These are phyloP conservation scores for Hypoxylon sp. DNA, from an alignment of 2,329 filamentous ascomycete species.

Conservation along the genomic window DNA sequence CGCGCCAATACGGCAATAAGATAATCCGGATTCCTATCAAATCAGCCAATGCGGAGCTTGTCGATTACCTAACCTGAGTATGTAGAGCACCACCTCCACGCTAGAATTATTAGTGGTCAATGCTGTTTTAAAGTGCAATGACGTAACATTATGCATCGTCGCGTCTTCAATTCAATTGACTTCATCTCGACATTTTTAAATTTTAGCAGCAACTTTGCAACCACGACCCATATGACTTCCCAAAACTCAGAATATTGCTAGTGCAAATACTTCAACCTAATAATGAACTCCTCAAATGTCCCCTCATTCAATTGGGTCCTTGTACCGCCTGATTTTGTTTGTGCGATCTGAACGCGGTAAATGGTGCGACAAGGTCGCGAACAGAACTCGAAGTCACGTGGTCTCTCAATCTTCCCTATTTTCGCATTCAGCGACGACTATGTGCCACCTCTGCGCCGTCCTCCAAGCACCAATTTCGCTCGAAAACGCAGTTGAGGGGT, in stretches of 20 bases:
- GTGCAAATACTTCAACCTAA: not conserved
- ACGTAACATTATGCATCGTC: constrained; percentile 34
- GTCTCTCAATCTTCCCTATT: constrained; percentile 22
- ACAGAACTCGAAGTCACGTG: constrained; percentile 51
- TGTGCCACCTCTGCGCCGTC: constrained; percentile 19
- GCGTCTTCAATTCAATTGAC: constrained; percentile 35
- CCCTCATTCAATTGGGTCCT: not conserved
- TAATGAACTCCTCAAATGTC: not conserved
- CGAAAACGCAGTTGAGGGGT: constrained; percentile 10
- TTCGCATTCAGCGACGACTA: constrained; percentile 17
- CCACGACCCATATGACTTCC: not conserved
- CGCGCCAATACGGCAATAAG: not conserved
- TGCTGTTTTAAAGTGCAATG: constrained; percentile 30
- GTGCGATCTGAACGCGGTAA: constrained; percentile 37
- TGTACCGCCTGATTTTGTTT: constrained; percentile 17
- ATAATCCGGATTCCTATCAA: constrained; percentile 8
- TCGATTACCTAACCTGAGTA: too few relatives aligned
- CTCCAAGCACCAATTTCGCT: not conserved
- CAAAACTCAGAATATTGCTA: not conserved
- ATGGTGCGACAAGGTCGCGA: constrained; percentile 43
- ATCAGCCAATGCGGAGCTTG: not conserved
- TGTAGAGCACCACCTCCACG: not conserved
- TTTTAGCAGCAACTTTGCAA: constrained; percentile 7
- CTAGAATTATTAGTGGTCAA: constrained; percentile 29
- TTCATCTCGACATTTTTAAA: constrained; percentile 23